These are phyloP conservation scores for Epichloe gansuensis DNA, from an alignment of 2,329 filamentous ascomycete genomes.

Conservation along the genomic window DNA sequence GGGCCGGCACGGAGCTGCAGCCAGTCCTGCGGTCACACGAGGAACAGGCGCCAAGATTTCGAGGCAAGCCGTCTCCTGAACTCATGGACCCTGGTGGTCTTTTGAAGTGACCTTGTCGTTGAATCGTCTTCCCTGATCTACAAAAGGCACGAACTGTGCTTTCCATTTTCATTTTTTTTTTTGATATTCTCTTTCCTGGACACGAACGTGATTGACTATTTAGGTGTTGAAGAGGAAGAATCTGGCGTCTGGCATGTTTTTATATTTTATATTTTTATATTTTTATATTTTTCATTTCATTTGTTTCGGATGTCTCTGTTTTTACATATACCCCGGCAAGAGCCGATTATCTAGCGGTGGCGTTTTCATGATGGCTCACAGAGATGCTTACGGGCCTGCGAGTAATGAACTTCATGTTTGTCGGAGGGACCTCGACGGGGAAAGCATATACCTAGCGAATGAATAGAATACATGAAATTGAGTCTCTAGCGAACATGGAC, in stretches of 20 bases:
- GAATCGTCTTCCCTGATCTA: background rate
- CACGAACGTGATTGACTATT: too few species aligned
- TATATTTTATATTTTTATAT: too few species aligned
- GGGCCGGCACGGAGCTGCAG: constrained; percentile 31
- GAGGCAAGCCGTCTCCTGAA: constrained; percentile 20
- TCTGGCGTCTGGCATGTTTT: too few species aligned
- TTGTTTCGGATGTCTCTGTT: background rate
- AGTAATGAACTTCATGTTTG: background rate
- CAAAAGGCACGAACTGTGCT: too few species aligned
- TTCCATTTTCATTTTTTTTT: too few species aligned
- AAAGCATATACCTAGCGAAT: background rate
- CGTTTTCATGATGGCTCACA: background rate
- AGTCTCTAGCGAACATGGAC: too few species aligned
- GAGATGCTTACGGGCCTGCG: background rate
- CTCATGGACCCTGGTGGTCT: constrained; percentile 30
- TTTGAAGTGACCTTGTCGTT: constrained; percentile 17
- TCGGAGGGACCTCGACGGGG: background rate
- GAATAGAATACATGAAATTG: background rate
- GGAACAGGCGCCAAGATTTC: constrained; percentile 20
- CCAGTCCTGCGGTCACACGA: constrained; percentile 31
- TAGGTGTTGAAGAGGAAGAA: too few species aligned
- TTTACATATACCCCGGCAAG: constrained; percentile 7
- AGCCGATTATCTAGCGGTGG: background rate
- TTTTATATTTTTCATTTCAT: too few species aligned
- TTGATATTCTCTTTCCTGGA: too few species aligned